Percentiles rank a stretch among this genome's conserved stretches.
phyloP scores from a whole-genome alignment of 2,329 filamentous ascomycete genomes.

The Xylaria sp. region DNA sequence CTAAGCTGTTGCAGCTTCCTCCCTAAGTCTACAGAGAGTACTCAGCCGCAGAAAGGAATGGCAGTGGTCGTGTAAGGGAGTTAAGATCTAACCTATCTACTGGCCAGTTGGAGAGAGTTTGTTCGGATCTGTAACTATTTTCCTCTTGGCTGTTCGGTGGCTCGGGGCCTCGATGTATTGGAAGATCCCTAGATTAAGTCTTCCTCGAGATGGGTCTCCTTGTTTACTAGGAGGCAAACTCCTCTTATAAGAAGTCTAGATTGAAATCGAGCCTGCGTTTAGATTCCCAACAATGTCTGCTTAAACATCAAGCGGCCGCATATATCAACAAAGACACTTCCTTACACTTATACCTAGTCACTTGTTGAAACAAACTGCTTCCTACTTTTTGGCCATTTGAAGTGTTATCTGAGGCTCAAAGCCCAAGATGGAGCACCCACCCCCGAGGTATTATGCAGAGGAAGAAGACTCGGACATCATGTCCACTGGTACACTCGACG shows the following conservation, averaged over 20 bases:
- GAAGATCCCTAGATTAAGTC: neutral
- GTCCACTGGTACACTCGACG: conserved; percentile 1
- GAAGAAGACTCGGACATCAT: neutral
- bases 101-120: neutral
- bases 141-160: neutral
- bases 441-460: neutral
- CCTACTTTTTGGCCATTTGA: neutral
- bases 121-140: neutral
- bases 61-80: neutral
- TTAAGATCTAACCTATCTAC: neutral
- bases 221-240: neutral
- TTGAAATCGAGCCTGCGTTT: neutral
- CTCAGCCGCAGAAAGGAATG: neutral
- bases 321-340: neutral
- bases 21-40: neutral
- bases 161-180: neutral
- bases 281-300: neutral
- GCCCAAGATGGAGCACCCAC: neutral
- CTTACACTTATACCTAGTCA: too few species aligned
- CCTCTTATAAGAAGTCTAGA: neutral
- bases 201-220: conserved; percentile 4
- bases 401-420: neutral
- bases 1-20: neutral
- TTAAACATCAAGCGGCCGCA: neutral
- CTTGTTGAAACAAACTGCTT: neutral